Evolutionary conservation across 2,329 filamentous ascomycete species (phyloP), one percentile per base, ranked within the genome.

Genomic region (Epichloe gansuensis): DNA sequence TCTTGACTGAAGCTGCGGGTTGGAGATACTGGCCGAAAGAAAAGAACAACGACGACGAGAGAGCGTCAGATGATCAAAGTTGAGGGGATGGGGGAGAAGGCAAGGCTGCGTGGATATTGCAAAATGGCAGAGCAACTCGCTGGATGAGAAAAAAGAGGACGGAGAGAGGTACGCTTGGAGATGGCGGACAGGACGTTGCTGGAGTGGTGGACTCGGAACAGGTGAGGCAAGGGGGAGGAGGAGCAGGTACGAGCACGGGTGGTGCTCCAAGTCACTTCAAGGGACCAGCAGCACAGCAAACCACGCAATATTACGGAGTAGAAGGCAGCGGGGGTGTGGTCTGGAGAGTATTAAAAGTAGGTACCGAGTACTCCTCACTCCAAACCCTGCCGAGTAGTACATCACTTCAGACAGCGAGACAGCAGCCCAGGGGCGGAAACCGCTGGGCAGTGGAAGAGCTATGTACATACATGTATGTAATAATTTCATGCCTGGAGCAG

Each of bases 401-500:
- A 21, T 21, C 17, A 21, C 17, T 21, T 21, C 17, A 21, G 17
- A 21, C 17, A 21, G 17, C 17, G 17, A 21, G 31, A 9, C 12
- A 42, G 35, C 35, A 21, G 21, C 7, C 31, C 34, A 47, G 23
- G 34, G 49, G 41, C 41, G 49, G 6, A 39, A 38, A 17, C 8
- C 12, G 17, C 12, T 34, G 12, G 27, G 35, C 21, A 34, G 40
- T 36, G 38, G 13, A 53, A 54, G 39, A n/a, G 53, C 53, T 51
- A 21, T 21, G 17, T 21, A 21, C 17, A 21, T 21, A 21, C 17
- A 21, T 21, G 17, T 21, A 21, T 21, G 17, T 21, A 21, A 21
- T 21, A 58, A 59, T 59, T 56, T 56, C 55, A 52, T 51, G 51
- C 52, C 53, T 46, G 52, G 50, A 42, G 49, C 54, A 55, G 42